A percentile compares a stretch with the other conserved stretches of the same genome.
These are phyloP conservation scores for Ophiorrhiza pumila DNA, from an alignment of 257 asterid genomes.

Conservation along the genomic window DNA sequence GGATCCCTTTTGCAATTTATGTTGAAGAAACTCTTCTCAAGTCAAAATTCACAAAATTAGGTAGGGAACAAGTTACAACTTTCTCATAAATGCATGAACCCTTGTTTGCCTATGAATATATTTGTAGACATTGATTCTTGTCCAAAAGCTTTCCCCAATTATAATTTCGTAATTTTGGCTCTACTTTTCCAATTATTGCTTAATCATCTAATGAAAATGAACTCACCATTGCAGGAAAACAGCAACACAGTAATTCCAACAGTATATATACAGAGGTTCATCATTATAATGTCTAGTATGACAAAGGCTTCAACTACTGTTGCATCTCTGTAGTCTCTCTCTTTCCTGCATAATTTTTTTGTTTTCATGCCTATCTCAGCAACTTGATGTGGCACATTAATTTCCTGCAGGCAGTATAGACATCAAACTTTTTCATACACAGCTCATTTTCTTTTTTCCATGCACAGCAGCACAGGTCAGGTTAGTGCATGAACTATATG, in stretches of 20 bases:
- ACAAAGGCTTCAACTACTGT: not conserved
- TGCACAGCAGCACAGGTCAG: too few species aligned
- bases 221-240: not conserved
- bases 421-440: conserved; percentile 1
- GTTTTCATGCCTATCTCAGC: not conserved
- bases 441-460: too few species aligned
- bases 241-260: conserved; percentile 8
- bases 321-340: not conserved
- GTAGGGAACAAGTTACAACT: not conserved
- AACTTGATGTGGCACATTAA: not conserved
- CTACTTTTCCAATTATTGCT: conserved; percentile 6
- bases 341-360: not conserved
- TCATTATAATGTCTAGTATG: not conserved
- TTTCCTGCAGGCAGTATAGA: not conserved
- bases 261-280: not conserved
- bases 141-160: not conserved
- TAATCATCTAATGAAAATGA: not conserved
- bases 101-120: not conserved
- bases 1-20: not conserved
- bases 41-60: not conserved
- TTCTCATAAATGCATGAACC: not conserved
- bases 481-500: not conserved
- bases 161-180: not conserved
- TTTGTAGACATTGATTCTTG: not conserved
- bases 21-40: not conserved